A percentile compares a stretch with the other conserved stretches of the same genome.
phyloP scores from a whole-genome alignment of 345 rosid genomes.

The Eucalyptus tenuipes region DNA sequence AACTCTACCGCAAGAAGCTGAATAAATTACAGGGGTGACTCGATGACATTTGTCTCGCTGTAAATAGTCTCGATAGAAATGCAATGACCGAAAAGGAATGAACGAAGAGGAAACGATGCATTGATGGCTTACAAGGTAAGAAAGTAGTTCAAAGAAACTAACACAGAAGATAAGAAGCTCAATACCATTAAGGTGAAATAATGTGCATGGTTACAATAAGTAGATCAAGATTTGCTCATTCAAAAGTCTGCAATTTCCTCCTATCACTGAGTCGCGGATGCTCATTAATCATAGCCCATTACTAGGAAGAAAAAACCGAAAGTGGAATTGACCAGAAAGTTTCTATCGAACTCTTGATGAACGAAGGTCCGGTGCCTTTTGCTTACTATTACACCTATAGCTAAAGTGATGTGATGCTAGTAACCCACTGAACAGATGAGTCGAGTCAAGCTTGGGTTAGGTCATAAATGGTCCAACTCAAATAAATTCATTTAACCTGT shows the following conservation, averaged over 20 bases:
- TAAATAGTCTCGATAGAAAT: not conserved
- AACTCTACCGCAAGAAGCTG: not conserved
- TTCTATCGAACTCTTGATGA: not conserved
- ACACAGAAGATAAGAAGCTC: not conserved
- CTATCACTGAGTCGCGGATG: not conserved
- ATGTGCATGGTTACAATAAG: not conserved
- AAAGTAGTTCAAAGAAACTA: not conserved
- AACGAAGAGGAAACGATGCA: not conserved
- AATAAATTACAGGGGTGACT: not conserved
- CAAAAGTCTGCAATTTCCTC: not conserved
- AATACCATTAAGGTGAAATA: not conserved
- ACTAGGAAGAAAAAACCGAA: not conserved
- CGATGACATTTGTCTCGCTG: not conserved
- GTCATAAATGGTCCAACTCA: too few relatives aligned
- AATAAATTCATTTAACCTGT: too few relatives aligned
- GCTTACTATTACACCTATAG: not conserved
- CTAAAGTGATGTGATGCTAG: not conserved
- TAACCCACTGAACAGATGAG: too few relatives aligned
- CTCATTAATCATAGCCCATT: not conserved
- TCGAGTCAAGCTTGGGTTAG: rapidly evolving
- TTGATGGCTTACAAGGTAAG: not conserved
- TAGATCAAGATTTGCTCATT: not conserved
- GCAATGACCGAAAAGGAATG: not conserved
- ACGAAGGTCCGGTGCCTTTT: not conserved
- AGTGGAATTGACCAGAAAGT: not conserved